Percentiles rank a stretch among this genome's conserved stretches.
Evolutionary conservation across 768 basidiomycete genomes (phyloP).

Genomic region (Tylopilus subfusipes): DNA sequence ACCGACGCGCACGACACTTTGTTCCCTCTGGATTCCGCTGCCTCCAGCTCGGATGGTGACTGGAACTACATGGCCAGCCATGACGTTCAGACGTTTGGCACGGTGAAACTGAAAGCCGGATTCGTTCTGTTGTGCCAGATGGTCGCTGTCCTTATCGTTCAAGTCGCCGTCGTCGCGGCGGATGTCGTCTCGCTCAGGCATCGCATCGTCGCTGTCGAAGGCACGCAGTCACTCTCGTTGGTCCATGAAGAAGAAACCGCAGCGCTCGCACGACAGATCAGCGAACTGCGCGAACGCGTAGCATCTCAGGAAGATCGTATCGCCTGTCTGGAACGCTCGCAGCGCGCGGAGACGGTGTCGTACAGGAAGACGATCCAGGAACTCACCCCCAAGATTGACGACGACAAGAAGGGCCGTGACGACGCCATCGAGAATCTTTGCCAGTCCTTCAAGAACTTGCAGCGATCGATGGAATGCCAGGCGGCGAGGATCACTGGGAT

Average conservation of each 20-base stretch:
- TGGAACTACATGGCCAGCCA: background rate
- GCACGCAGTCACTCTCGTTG: background rate
- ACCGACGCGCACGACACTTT: background rate
- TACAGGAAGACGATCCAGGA: constrained; percentile 8
- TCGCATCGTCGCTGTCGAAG: constrained; percentile 17
- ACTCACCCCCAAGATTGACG: constrained; percentile 10
- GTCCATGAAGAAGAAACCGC: background rate
- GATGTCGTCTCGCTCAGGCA: constrained; percentile 16
- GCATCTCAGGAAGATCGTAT: constrained; percentile 16
- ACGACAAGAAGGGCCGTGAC: constrained; percentile 6
- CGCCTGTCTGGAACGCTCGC: constrained; percentile 5
- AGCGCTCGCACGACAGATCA: constrained; percentile 7
- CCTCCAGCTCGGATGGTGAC: background rate
- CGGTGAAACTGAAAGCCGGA: background rate
- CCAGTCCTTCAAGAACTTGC: background rate
- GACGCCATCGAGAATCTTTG: constrained; percentile 4
- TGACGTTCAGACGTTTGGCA: background rate
- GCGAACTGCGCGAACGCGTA: constrained; percentile 4
- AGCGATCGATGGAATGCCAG: constrained; percentile 12
- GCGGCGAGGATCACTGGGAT: constrained; percentile 10
- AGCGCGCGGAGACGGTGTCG: background rate
- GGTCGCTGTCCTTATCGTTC: background rate
- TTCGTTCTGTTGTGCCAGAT: constrained; percentile 10
- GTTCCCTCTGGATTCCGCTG: background rate
- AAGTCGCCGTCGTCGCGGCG: constrained; percentile 4